Evolutionary conservation across 2,329 filamentous ascomycete genomes (phyloP).

Genomic region (Neonectria magnoliae): DNA sequence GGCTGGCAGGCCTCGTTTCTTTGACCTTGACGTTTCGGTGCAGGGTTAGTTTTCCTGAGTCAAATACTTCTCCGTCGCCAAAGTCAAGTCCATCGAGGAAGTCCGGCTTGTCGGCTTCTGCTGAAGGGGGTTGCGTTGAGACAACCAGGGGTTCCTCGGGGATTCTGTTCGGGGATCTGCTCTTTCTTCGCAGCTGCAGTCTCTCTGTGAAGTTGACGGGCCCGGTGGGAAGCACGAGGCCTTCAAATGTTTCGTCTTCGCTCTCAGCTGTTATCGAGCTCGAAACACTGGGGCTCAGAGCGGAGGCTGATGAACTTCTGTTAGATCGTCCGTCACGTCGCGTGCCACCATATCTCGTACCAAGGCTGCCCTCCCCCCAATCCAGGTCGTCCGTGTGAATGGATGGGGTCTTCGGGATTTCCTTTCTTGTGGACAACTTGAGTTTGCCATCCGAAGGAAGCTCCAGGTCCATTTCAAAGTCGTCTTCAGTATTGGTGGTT

Average conservation of each 20-base stretch:
- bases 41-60: slow-evolving; percentile 81
- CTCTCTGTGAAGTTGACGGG: slow-evolving; percentile 85
- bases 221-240: slow-evolving; percentile 85
- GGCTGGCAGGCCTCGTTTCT: slow-evolving; percentile 73
- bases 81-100: slow-evolving; percentile 89
- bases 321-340: slow-evolving; percentile 80
- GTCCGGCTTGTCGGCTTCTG: slow-evolving; percentile 72
- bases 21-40: slow-evolving; percentile 95
- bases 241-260: slow-evolving; percentile 91
- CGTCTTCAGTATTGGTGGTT: slow-evolving; percentile 61
- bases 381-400: slow-evolving; percentile 80
- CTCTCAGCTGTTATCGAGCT: slow-evolving; percentile 93
- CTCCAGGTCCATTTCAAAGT: slow-evolving; percentile 79
- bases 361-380: slow-evolving; percentile 93
- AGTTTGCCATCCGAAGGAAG: slow-evolving; percentile 74
- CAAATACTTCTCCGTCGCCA: slow-evolving; percentile 83
- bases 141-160: slow-evolving; percentile 50
- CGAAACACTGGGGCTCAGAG: slow-evolving; percentile 90
- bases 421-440: slow-evolving; percentile 68
- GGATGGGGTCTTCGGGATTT: slow-evolving; percentile 71
- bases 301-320: slow-evolving; percentile 87
- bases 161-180: slow-evolving; percentile 63
- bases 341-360: slow-evolving; percentile 89
- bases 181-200: slow-evolving; percentile 75
- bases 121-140: slow-evolving; percentile 46